phyloP scores from a whole-genome alignment of 2,329 filamentous ascomycete genomes.

The Esteya vermicola region DNA sequence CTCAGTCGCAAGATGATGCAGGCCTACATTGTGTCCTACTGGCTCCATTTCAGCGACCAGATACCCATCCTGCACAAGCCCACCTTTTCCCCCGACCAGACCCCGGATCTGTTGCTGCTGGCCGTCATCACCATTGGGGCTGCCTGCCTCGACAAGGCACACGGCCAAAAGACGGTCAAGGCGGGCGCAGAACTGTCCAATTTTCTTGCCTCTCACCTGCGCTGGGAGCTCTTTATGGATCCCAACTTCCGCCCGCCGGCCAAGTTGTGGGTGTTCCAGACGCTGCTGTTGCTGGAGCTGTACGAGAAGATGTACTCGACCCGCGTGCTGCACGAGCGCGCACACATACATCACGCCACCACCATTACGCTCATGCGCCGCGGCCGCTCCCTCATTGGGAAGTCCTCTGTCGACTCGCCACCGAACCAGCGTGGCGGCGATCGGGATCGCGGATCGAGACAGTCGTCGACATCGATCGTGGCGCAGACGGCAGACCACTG shows the following conservation, averaged over 20 bases:
- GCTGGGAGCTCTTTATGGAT: constrained; percentile 93
- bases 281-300: constrained; percentile 72
- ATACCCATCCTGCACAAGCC: constrained; percentile 89
- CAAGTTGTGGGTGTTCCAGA: constrained; percentile 92
- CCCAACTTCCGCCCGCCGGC: constrained; percentile 79
- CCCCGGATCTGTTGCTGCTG: constrained; percentile 70
- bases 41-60: constrained; percentile 88
- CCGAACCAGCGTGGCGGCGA: constrained; percentile 59
- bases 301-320: constrained; percentile 99
- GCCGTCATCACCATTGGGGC: constrained; percentile 89
- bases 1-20: constrained; percentile 92
- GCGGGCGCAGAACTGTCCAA: constrained; percentile 73
- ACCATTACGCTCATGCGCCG: constrained; percentile 91
- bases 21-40: constrained; percentile 83
- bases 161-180: constrained; percentile 59
- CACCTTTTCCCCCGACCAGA: constrained; percentile 79
- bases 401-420: constrained; percentile 71
- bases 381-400: constrained; percentile 79
- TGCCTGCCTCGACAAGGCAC: constrained; percentile 71
- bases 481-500: constrained; percentile 69
- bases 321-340: constrained; percentile 77
- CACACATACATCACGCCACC: constrained; percentile 92
- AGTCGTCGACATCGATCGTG: constrained; percentile 45
- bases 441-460: constrained; percentile 38
- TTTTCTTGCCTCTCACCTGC: constrained; percentile 83